These are phyloP conservation scores for Chlamydomonas applanata DNA, from an alignment of 139 green algal species.

Conservation along the genomic window DNA sequence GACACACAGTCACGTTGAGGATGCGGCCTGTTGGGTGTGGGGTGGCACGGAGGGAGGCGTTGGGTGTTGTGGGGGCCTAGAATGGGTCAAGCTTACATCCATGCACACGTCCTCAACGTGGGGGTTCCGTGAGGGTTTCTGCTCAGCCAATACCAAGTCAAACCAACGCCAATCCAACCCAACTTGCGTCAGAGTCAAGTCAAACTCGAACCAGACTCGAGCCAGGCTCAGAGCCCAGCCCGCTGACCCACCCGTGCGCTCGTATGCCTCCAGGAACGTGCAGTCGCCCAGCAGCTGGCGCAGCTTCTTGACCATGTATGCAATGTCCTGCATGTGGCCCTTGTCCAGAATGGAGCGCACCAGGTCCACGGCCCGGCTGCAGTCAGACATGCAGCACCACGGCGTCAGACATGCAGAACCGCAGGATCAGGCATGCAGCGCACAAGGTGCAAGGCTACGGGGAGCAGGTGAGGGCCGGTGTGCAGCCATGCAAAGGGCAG, in stretches of 20 bases:
- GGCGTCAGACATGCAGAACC: too few relatives aligned
- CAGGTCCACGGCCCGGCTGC: conserved; percentile 54
- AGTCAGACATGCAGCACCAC: too few relatives aligned
- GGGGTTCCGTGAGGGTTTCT: background rate
- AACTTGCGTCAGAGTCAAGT: background rate
- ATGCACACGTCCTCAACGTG: too few relatives aligned
- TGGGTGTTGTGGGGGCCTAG: too few relatives aligned
- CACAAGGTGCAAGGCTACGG: too few relatives aligned
- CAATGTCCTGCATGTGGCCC: conserved; percentile 61
- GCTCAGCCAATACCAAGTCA: background rate
- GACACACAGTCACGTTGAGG: conserved; percentile 86
- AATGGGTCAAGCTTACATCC: too few relatives aligned
- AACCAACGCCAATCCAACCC: background rate
- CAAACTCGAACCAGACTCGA: background rate
- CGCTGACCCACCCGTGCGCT: conserved; percentile 61
- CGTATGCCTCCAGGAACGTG: conserved; percentile 91
- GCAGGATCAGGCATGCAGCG: too few relatives aligned
- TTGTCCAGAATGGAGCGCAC: conserved; percentile 67
- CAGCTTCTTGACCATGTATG: conserved; percentile 55
- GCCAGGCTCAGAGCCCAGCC: background rate
- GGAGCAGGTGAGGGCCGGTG: too few relatives aligned
- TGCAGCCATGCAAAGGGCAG: too few relatives aligned
- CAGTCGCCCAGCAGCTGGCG: conserved; percentile 74
- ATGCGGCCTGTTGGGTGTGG: conserved; percentile 81
- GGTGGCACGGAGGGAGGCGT: too few relatives aligned